Base-by-base conservation (phyloP, 176 grass and related monocot genomes). In the Zoysia pacifica region DNA sequence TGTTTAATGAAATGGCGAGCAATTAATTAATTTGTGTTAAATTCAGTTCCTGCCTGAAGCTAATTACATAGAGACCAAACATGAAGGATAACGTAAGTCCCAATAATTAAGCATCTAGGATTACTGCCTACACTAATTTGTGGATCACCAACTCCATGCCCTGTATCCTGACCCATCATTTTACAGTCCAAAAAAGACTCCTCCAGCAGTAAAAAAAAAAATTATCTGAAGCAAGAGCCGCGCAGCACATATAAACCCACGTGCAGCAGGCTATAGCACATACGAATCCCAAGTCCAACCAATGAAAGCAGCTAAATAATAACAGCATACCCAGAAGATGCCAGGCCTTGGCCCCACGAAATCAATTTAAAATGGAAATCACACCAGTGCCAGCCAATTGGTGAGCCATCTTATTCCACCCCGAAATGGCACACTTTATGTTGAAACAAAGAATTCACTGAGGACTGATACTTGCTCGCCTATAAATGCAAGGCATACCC, bases 401-500 rank as follows among this genome's bases (percentile, higher is more conserved):
- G 44, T 62, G 50, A 78, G 36, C 58, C 60, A 78, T 66, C 59
- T 4, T 11, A 72, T 85, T 73, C 62, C 78, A 67, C 51, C 87
- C 82, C 0, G 78, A 83, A 89, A 85, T 18, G 73, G 83, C 46
- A 85, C 82, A 66, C 58, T 72, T 60, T 37, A 48, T 72, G 77
- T 70, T 66, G 66, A 81, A 19, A 41, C 76, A 84, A 66, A 89
- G 1, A 68, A 78, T 45, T 67, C 72, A 59, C 5, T 44, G 49
- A 4, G 45, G 42, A 46, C 66, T 55, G 15, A 43, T 46, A 73
- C 60, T 89, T 81, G 78, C 40, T 9, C 19, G 46, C 78, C 82
- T 89, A 89, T 82, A 89, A 85, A 85, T 85, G 20, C 51, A 73
- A 42, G 59, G 19, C 78, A 67, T 81, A 42, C 44, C 72, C 52